Percentiles rank a stretch among this genome's conserved stretches.
These are phyloP conservation scores for Botrytis byssoidea DNA, from an alignment of 2,329 filamentous ascomycete genomes.

Conservation along the genomic window DNA sequence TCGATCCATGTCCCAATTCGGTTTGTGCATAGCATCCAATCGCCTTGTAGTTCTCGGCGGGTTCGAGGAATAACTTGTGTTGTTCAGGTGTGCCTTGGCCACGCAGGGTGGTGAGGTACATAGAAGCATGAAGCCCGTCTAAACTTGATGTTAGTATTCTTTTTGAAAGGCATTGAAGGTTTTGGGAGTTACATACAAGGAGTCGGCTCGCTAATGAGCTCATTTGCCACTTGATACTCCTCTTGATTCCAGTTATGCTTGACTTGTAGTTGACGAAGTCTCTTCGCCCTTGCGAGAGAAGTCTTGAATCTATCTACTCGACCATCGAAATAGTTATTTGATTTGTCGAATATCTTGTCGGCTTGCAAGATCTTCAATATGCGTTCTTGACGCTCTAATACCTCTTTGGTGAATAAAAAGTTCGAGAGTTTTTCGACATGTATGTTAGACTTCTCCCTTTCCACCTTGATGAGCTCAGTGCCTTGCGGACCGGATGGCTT, in stretches of 20 bases:
- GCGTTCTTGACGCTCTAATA: conserved; percentile 57
- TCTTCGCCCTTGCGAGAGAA: conserved; percentile 69
- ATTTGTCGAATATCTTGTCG: conserved; percentile 75
- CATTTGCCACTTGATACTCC: conserved; percentile 63
- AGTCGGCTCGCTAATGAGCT: conserved; percentile 69
- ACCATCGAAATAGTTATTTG: conserved; percentile 72
- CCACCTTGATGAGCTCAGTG: conserved; percentile 64
- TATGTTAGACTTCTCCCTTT: conserved; percentile 66
- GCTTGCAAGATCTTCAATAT: conserved; percentile 63
- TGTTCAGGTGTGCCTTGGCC: conserved; percentile 74
- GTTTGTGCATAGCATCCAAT: conserved; percentile 82
- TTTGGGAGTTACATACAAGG: conserved; percentile 46
- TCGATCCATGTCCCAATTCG: conserved; percentile 75
- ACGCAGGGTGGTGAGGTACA: conserved; percentile 55
- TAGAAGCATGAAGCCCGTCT: neutral
- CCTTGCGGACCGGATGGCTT: conserved; percentile 67
- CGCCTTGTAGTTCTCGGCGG: conserved; percentile 65
- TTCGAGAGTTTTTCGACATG: conserved; percentile 65
- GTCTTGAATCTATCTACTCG: conserved; percentile 67
- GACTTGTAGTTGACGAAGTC: conserved; percentile 62
- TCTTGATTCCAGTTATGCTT: conserved; percentile 66
- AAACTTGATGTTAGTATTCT: conserved; percentile 39
- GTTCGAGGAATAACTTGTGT: conserved; percentile 69
- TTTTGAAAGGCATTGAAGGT: neutral
- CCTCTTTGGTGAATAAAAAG: conserved; percentile 67